These are phyloP conservation scores for Berkeleyomyces basicola DNA, from an alignment of 2,329 filamentous ascomycete genomes.

Conservation along the genomic window DNA sequence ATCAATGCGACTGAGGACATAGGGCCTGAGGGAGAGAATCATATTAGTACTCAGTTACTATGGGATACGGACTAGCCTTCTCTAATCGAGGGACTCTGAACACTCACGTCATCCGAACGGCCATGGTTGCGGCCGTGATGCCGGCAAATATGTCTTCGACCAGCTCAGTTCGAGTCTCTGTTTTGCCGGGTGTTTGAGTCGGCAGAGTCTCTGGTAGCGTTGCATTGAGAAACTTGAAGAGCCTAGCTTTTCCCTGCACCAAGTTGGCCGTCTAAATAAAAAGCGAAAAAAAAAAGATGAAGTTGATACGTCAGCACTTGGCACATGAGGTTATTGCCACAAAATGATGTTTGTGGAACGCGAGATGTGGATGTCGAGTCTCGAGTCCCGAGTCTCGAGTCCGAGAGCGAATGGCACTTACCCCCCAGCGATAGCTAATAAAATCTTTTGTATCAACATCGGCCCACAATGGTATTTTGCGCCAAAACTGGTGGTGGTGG, in stretches of 20 bases:
- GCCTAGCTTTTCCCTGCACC: constrained; percentile 29
- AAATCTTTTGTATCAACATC: constrained; percentile 32
- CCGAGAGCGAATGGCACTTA: constrained; percentile 21
- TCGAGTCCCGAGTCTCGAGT: background rate
- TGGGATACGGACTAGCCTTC: background rate
- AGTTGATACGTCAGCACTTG: background rate
- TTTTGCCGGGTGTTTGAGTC: constrained; percentile 16
- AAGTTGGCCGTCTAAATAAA: constrained; percentile 28
- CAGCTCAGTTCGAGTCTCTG: constrained; percentile 29
- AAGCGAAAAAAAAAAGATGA: background rate
- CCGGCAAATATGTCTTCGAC: constrained; percentile 36
- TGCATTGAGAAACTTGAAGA: constrained; percentile 31
- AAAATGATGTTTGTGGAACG: background rate
- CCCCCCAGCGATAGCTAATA: constrained; percentile 37
- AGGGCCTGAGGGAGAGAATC: constrained; percentile 26
- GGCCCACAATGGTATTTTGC: constrained; percentile 31
- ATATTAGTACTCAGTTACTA: background rate
- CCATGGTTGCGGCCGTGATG: constrained; percentile 39
- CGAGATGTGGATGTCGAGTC: background rate
- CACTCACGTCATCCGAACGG: constrained; percentile 36
- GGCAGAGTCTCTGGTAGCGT: constrained; percentile 36
- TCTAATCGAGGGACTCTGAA: background rate
- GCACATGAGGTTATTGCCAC: background rate
- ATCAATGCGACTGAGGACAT: constrained; percentile 40
- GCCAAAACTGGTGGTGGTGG: constrained; percentile 30